A percentile compares a stretch with the other conserved stretches of the same genome.
These are phyloP conservation scores for Blepharisma stoltei DNA, from an alignment of 73 alveolate species.

Conservation along the genomic window DNA sequence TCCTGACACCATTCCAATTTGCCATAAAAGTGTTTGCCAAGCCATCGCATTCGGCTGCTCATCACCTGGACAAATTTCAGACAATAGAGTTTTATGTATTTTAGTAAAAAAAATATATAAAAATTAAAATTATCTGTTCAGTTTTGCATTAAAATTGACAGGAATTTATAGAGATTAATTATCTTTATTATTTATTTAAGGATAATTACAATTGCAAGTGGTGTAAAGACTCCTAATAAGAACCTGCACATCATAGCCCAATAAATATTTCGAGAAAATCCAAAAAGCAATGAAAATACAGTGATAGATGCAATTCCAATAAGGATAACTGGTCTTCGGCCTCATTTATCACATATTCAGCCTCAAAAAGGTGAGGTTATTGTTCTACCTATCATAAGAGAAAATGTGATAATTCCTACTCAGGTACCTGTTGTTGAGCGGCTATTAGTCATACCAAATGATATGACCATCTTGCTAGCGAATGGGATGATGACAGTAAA, in stretches of 20 bases:
- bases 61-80: not conserved
- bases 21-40: not conserved
- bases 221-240: not conserved
- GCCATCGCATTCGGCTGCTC: not conserved
- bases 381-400: not conserved
- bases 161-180: too few species aligned
- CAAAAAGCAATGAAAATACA: not conserved
- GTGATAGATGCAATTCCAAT: not conserved
- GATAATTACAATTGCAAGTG: not conserved
- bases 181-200: too few species aligned
- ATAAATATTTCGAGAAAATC: not conserved
- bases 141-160: too few species aligned
- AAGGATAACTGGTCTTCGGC: not conserved
- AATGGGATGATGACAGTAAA: not conserved
- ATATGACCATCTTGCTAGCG: not conserved
- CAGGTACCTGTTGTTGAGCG: constrained; percentile 1
- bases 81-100: not conserved
- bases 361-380: constrained; percentile 3
- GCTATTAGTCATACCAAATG: not conserved
- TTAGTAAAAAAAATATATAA: too few species aligned
- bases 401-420: not conserved
- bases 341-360: not conserved
- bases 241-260: not conserved
- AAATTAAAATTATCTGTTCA: too few species aligned
- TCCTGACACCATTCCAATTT: not conserved